Conservation (phyloP, 306 rosid species). For the Purshia tridentata region DNA sequence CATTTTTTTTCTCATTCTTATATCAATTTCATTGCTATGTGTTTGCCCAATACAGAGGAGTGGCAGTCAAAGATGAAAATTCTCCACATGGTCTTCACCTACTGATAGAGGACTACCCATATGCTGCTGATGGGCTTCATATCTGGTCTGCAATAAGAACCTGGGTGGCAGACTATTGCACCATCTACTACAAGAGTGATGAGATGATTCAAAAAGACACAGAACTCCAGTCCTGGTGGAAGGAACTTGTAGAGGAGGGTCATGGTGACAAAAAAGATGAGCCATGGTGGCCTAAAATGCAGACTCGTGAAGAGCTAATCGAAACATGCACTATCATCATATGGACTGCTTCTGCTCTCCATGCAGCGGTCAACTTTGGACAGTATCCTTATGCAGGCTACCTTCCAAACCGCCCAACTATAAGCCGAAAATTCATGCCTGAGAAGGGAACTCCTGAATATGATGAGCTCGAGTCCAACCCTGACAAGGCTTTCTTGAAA, state of each 20-base stretch:
- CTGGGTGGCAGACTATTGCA: conserved; percentile 53
- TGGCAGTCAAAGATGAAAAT: conserved; percentile 47
- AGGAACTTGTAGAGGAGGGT: conserved; percentile 42
- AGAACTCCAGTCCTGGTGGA: conserved; percentile 64
- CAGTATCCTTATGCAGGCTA: conserved; percentile 64
- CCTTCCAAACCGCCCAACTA: conserved; percentile 57
- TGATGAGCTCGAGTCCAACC: conserved; percentile 36
- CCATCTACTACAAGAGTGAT: conserved; percentile 46
- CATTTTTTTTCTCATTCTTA: background rate
- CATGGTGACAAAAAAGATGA: conserved; percentile 53
- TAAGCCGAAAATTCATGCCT: conserved; percentile 50
- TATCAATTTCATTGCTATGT: background rate
- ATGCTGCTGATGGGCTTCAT: conserved; percentile 55
- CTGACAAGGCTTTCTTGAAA: conserved; percentile 40
- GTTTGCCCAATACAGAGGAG: conserved; percentile 43
- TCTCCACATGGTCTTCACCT: conserved; percentile 52
- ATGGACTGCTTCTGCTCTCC: conserved; percentile 68
- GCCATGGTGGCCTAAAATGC: conserved; percentile 57
- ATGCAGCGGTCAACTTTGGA: conserved; percentile 64
- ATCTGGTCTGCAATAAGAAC: conserved; percentile 54
- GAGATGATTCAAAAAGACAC: conserved; percentile 36
- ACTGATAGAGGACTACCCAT: conserved; percentile 56
- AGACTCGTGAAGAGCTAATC: conserved; percentile 39
- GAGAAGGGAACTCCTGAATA: conserved; percentile 48
- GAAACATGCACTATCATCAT: conserved; percentile 41